These are phyloP conservation scores for Russula compacta DNA, from an alignment of 768 basidiomycete genomes.

Conservation along the genomic window DNA sequence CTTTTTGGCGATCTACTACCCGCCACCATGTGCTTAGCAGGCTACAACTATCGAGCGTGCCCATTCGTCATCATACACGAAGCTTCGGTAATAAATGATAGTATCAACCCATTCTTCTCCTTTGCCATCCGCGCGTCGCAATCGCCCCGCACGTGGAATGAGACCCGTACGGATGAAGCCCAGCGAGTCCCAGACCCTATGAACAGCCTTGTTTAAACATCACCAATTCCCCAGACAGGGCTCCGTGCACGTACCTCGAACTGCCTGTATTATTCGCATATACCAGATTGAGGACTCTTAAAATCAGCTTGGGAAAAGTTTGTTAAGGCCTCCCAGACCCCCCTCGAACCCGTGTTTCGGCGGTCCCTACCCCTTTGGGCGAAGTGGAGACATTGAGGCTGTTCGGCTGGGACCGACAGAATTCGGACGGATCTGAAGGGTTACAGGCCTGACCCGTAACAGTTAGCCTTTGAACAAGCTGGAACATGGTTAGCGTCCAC, in stretches of 20 bases:
- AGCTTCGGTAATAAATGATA: conserved; percentile 74
- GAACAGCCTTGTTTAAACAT: not conserved
- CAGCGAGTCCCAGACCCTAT: conserved; percentile 74
- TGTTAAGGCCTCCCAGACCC: too few relatives aligned
- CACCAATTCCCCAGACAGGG: conserved; percentile 1
- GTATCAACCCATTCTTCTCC: conserved; percentile 89
- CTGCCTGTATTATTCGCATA: conserved; percentile 79
- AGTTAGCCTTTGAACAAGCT: too few relatives aligned
- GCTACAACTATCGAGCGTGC: not conserved
- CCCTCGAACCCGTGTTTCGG: too few relatives aligned
- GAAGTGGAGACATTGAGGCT: too few relatives aligned
- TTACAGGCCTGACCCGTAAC: too few relatives aligned
- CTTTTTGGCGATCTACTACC: not conserved
- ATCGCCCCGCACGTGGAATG: conserved; percentile 67
- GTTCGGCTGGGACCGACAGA: too few relatives aligned
- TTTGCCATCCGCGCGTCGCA: conserved; percentile 53
- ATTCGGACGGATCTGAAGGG: too few relatives aligned
- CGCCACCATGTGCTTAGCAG: not conserved
- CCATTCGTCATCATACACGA: conserved; percentile 32
- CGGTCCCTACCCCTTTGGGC: too few relatives aligned
- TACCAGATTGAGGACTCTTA: conserved; percentile 92
- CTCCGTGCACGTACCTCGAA: conserved; percentile 38
- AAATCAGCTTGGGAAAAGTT: too few relatives aligned
- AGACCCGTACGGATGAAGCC: conserved; percentile 72
- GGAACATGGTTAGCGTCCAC: too few relatives aligned